Percentiles rank a stretch among this genome's conserved stretches.
These are phyloP conservation scores for Trypanosoma conorhini DNA, from an alignment of 208 protist genomes.

Conservation along the genomic window DNA sequence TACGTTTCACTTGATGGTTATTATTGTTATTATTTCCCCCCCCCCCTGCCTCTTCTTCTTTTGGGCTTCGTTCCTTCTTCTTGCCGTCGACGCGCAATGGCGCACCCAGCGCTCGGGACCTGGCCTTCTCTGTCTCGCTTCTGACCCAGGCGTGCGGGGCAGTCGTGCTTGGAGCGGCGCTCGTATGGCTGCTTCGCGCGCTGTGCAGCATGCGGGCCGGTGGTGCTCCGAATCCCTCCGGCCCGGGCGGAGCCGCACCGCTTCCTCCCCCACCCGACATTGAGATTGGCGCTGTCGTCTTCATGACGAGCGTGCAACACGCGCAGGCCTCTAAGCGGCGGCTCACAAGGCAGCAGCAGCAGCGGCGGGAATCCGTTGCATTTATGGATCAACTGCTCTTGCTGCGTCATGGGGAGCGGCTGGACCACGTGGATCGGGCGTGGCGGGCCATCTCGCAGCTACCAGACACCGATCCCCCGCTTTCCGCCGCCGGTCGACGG, in stretches of 20 bases:
- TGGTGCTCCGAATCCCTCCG: not conserved
- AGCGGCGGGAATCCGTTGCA: conserved; percentile 26
- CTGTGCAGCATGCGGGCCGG: not conserved
- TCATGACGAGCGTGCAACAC: conserved; percentile 63
- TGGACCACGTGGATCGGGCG: conserved; percentile 71
- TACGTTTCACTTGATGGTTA: too few species aligned
- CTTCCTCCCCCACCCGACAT: not conserved
- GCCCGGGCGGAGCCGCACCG: not conserved
- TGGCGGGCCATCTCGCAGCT: conserved; percentile 65
- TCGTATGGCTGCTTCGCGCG: conserved; percentile 11
- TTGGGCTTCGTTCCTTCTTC: conserved; percentile 3
- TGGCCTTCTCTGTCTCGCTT: conserved; percentile 5
- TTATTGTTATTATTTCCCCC: too few species aligned
- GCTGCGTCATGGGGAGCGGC: conserved; percentile 78
- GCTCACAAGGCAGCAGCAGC: conserved; percentile 13
- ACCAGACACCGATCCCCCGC: conserved; percentile 71
- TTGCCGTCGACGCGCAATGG: not conserved
- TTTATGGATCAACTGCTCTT: conserved; percentile 65
- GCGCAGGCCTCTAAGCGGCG: conserved; percentile 52
- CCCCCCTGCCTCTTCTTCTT: too few species aligned
- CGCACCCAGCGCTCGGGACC: not conserved
- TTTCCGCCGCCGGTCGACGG: conserved; percentile 61
- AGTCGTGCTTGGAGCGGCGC: conserved; percentile 7
- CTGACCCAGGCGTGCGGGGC: conserved; percentile 20
- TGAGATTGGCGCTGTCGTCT: conserved; percentile 32